Base-by-base conservation (phyloP, 306 rosid species). In the Quercus engelmannii region DNA sequence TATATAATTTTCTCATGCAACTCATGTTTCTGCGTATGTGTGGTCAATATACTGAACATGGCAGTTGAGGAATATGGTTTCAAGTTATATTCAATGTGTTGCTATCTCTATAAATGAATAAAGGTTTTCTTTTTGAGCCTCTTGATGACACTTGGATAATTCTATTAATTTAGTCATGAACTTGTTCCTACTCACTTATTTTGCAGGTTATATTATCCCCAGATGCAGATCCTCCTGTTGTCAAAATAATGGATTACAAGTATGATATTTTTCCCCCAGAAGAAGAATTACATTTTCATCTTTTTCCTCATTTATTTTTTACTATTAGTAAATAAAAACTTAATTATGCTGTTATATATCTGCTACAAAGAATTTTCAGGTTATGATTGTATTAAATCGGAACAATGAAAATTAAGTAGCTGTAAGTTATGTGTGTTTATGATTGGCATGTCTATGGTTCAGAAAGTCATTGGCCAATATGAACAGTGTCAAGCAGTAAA, bases 191-290 rank as follows among this genome's bases (percentile, higher is more conserved):
- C 69, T 61, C 65, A 10, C 14, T 23, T 10, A 17, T 71, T 55
- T 84, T 86, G 84, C 87, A 95, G 99, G 96, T 95, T 55, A 89
- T 95, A 84, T 76, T 93, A 76, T 91, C 99, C 41, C 93, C 96
- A 9, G 99, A 93, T 9, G 98, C 98, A 65, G 98, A 91, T 88
- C 99, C 99, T 49, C 99, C 99, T 1, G 99, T 96, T 76, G 85
- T 93, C 87, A 89, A 82, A 89, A 91, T 96, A 82, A 96, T 96
- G 91, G 88, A 96, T 93, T 96, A 86, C 92, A 89, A 85, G 99
- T 90, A 89, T 52, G 89, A 59, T 25, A 15, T 61, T 74, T 41
- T 35, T 4, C 59, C 59, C 17, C 31, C 31, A 28, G 18, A 59
- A 30, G 12, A 25, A 55, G 23, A 49, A 14, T 64, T 52, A 21